Percentiles rank a stretch among this genome's conserved stretches.
Evolutionary conservation across 1,284 basidiomycete genomes (phyloP).

Genomic region (Rhodofomes roseus): DNA sequence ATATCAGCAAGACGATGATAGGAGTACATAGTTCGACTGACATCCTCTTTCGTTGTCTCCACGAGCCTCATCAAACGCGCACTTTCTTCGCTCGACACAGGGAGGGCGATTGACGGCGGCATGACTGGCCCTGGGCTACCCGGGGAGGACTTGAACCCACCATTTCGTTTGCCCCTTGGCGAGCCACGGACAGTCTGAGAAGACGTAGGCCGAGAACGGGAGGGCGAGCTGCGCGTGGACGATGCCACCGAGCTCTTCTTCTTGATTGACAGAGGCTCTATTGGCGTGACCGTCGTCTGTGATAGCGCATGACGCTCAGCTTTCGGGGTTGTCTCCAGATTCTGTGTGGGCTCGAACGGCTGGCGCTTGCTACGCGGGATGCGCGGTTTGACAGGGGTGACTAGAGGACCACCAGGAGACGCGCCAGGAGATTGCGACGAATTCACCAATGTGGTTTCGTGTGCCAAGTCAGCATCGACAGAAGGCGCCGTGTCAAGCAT

Average conservation of each 20-base stretch:
- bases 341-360: constrained; percentile 49
- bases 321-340: constrained; percentile 48
- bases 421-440: constrained; percentile 20
- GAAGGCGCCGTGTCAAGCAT: constrained; percentile 30
- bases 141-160: background rate
- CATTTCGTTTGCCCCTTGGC: constrained; percentile 14
- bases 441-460: constrained; percentile 36
- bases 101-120: background rate
- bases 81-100: constrained; percentile 25
- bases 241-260: constrained; percentile 65
- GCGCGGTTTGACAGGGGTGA: constrained; percentile 34
- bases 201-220: constrained; percentile 36
- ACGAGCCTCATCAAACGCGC: constrained; percentile 44
- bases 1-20: background rate
- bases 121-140: constrained; percentile 7
- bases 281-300: constrained; percentile 9
- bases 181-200: constrained; percentile 25
- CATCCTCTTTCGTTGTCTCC: constrained; percentile 64
- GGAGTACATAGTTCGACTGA: constrained; percentile 30
- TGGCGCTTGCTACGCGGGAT: constrained; percentile 69
- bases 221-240: constrained; percentile 34
- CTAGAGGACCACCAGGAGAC: constrained; percentile 5
- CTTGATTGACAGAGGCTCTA: constrained; percentile 77
- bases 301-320: constrained; percentile 21
- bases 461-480: constrained; percentile 39